Conservation (phyloP, 495 filamentous ascomycete species). For the Hyaloscypha finlandica region DNA sequence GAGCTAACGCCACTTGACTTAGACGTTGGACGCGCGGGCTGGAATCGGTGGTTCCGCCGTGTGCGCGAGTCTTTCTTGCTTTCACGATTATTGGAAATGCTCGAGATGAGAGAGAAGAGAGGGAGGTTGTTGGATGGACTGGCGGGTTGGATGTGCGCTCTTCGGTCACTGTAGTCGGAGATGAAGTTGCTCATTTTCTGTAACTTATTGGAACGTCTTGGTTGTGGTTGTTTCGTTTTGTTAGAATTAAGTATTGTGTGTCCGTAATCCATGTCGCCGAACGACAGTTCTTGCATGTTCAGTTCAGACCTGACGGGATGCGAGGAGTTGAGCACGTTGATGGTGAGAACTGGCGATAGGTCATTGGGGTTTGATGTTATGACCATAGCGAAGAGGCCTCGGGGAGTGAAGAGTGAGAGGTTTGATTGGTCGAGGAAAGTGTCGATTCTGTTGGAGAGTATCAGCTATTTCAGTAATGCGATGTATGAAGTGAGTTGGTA, state of each 20-base stretch:
- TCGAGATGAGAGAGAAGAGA: neutral
- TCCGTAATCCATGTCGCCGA: neutral
- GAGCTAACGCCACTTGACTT: neutral
- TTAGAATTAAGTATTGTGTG: neutral
- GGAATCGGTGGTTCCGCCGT: neutral
- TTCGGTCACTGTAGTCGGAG: conserved; percentile 1
- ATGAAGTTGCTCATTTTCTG: conserved; percentile 13
- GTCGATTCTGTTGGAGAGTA: conserved; percentile 14
- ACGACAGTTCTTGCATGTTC: neutral
- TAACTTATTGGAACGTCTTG: neutral
- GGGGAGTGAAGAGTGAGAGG: conserved; percentile 18
- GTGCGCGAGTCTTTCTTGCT: neutral
- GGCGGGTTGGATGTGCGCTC: neutral
- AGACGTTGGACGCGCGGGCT: neutral
- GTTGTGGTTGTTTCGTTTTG: neutral
- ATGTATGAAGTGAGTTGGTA: neutral
- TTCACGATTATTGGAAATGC: neutral
- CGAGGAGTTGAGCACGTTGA: neutral
- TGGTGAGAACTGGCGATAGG: conserved; percentile 1
- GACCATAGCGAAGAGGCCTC: conserved; percentile 27
- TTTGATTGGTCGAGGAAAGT: conserved; percentile 25
- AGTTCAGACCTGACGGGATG: neutral
- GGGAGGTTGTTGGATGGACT: neutral
- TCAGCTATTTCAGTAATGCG: neutral
- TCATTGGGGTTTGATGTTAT: conserved; percentile 14